Percentiles rank a stretch among this genome's conserved stretches.
These are phyloP conservation scores for Brassica carinata DNA, from an alignment of 345 rosid species.

Conservation along the genomic window DNA sequence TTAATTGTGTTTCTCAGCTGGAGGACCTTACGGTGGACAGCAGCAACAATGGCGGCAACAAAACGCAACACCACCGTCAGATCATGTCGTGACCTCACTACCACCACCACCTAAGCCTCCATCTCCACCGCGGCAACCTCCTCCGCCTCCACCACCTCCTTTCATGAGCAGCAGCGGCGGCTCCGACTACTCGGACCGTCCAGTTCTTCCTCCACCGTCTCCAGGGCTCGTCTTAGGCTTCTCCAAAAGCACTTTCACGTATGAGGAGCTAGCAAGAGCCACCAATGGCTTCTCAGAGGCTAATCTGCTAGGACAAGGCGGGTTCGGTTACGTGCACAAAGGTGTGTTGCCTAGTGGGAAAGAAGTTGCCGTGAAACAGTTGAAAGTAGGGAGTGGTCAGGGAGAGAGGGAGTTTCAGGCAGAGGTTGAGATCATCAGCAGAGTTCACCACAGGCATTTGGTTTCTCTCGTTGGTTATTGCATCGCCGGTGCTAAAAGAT, in stretches of 20 bases:
- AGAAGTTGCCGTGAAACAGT: conserved; percentile 67
- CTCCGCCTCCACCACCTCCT: conserved; percentile 48
- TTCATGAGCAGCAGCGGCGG: conserved; percentile 68
- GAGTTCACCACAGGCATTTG: conserved; percentile 74
- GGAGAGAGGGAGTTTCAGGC: conserved; percentile 74
- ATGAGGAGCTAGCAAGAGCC: conserved; percentile 61
- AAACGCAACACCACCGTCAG: conserved; percentile 54
- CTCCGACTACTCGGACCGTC: conserved; percentile 63
- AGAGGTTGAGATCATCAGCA: conserved; percentile 70
- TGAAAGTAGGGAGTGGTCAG: conserved; percentile 67
- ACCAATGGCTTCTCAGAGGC: conserved; percentile 66
- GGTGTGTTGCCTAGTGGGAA: conserved; percentile 68
- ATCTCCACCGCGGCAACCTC: conserved; percentile 38
- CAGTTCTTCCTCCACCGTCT: conserved; percentile 61
- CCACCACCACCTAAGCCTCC: conserved; percentile 48
- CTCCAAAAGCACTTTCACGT: conserved; percentile 68
- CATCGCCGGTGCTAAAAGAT: conserved; percentile 49
- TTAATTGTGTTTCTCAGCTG: conserved; percentile 42
- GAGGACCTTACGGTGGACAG: conserved; percentile 55
- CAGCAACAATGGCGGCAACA: conserved; percentile 77
- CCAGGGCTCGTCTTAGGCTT: conserved; percentile 62
- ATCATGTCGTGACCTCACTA: conserved; percentile 39
- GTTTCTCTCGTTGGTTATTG: conserved; percentile 77
- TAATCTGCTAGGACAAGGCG: conserved; percentile 75
- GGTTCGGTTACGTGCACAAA: conserved; percentile 67